Conservation (phyloP, 306 rosid genomes). For the peach (Prunus persica) region DNA sequence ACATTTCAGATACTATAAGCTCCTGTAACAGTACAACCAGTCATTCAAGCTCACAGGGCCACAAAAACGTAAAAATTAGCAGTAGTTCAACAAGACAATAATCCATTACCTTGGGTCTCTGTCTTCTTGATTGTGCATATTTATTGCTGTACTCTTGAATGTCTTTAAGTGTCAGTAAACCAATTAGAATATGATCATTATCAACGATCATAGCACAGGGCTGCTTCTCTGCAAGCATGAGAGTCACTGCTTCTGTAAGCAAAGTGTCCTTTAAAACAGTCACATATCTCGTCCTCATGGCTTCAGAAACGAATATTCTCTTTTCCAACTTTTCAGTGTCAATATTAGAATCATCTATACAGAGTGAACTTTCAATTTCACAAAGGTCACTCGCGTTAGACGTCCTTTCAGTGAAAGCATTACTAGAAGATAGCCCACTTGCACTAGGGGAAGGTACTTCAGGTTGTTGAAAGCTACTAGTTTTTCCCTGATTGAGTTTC, state of each 20-base stretch:
- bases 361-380: slow-evolving; percentile 76
- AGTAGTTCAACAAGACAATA: not conserved
- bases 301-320: slow-evolving; percentile 69
- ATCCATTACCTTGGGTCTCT: slow-evolving; percentile 52
- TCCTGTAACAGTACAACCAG: slow-evolving; percentile 49
- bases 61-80: slow-evolving; percentile 3
- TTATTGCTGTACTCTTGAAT: slow-evolving; percentile 58
- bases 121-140: slow-evolving; percentile 51
- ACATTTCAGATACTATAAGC: slow-evolving; percentile 71
- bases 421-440: slow-evolving; percentile 36
- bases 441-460: slow-evolving; percentile 32
- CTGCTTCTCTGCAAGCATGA: slow-evolving; percentile 85
- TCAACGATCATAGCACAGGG: slow-evolving; percentile 85
- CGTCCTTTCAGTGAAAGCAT: slow-evolving; percentile 29
- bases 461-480: slow-evolving; percentile 31
- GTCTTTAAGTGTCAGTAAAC: slow-evolving; percentile 70
- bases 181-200: slow-evolving; percentile 54
- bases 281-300: slow-evolving; percentile 84
- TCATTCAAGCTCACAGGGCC: slow-evolving; percentile 16
- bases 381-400: slow-evolving; percentile 44
- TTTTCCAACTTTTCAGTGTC: slow-evolving; percentile 38
- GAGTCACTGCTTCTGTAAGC: slow-evolving; percentile 67
- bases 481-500: slow-evolving; percentile 29
- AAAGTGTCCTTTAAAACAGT: slow-evolving; percentile 55
- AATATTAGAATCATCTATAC: slow-evolving; percentile 45